phyloP scores from a whole-genome alignment of 495 filamentous ascomycete genomes.

The Penicillium coprophilum region DNA sequence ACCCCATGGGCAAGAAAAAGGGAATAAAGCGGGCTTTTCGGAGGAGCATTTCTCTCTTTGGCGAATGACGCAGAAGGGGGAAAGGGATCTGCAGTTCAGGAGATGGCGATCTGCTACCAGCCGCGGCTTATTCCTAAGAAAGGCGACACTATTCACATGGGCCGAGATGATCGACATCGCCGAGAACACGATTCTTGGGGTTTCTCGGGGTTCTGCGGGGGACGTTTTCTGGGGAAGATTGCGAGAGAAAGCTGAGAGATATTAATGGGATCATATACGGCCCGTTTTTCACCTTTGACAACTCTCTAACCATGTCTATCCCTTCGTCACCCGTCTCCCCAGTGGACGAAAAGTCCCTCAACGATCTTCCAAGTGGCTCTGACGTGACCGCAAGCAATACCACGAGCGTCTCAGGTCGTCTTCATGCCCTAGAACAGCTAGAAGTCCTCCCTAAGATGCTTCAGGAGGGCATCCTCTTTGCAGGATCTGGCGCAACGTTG shows the following conservation, averaged over 20 bases:
- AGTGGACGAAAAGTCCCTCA: slow-evolving; percentile 23
- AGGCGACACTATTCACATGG: slow-evolving; percentile 10
- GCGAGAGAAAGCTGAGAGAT: background rate
- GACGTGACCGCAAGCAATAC: slow-evolving; percentile 5
- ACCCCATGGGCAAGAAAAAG: slow-evolving; percentile 1
- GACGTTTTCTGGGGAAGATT: background rate
- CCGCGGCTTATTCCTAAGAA: slow-evolving; percentile 22
- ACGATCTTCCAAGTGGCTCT: background rate
- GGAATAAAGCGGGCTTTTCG: slow-evolving; percentile 15
- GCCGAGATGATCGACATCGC: slow-evolving; percentile 10
- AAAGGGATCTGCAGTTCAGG: slow-evolving; percentile 18
- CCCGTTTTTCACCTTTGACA: background rate
- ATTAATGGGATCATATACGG: background rate
- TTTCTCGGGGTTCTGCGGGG: too few species aligned
- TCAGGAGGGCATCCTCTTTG: slow-evolving; percentile 42
- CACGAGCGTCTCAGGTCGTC: slow-evolving; percentile 22
- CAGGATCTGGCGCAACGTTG: slow-evolving; percentile 38
- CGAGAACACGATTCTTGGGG: background rate
- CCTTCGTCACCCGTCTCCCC: slow-evolving; percentile 23
- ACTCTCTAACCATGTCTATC: slow-evolving; percentile 12
- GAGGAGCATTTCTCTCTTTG: slow-evolving; percentile 22
- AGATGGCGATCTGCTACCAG: slow-evolving; percentile 32
- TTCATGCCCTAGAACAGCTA: slow-evolving; percentile 36
- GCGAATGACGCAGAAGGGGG: slow-evolving; percentile 8
- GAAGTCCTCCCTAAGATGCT: slow-evolving; percentile 44